Percentiles rank a stretch among this genome's conserved stretches.
Conservation (phyloP, 2,329 filamentous ascomycete genomes). For the Raffaelea ambrosiae region DNA sequence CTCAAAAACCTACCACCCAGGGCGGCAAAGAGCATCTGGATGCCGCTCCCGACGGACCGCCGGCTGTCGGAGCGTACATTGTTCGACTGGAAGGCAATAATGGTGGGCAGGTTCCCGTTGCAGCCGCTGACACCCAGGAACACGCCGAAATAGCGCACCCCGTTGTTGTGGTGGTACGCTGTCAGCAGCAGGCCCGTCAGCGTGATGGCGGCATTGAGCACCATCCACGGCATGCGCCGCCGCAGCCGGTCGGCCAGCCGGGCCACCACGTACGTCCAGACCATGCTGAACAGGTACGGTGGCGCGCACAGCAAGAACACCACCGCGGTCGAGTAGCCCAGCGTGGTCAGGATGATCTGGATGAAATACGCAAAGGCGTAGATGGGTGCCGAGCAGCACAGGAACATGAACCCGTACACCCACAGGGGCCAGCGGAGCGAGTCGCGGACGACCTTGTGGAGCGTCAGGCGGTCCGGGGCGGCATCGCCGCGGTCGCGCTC, state of each 20-base stretch:
- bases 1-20: constrained; percentile 11
- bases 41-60: constrained; percentile 19
- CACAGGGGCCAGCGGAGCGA: constrained; percentile 44
- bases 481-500: constrained; percentile 49
- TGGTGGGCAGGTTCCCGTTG: constrained; percentile 66
- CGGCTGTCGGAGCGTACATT: constrained; percentile 51
- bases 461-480: constrained; percentile 42
- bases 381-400: constrained; percentile 59
- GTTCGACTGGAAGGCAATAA: constrained; percentile 75
- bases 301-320: constrained; percentile 26
- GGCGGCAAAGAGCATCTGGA: constrained; percentile 22
- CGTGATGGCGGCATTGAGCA: constrained; percentile 11
- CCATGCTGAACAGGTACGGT: constrained; percentile 23
- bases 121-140: constrained; percentile 66
- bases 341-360: constrained; percentile 56
- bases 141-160: constrained; percentile 61
- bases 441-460: constrained; percentile 35
- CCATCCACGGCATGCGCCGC: constrained; percentile 21
- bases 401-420: constrained; percentile 51
- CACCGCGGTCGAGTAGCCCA: constrained; percentile 17
- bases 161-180: constrained; percentile 46
- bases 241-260: constrained; percentile 23
- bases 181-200: constrained; percentile 59
- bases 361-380: constrained; percentile 75
- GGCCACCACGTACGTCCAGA: constrained; percentile 21